Evolutionary conservation across 2,329 filamentous ascomycete genomes (phyloP).

Genomic region (Xylaria arbuscula): DNA sequence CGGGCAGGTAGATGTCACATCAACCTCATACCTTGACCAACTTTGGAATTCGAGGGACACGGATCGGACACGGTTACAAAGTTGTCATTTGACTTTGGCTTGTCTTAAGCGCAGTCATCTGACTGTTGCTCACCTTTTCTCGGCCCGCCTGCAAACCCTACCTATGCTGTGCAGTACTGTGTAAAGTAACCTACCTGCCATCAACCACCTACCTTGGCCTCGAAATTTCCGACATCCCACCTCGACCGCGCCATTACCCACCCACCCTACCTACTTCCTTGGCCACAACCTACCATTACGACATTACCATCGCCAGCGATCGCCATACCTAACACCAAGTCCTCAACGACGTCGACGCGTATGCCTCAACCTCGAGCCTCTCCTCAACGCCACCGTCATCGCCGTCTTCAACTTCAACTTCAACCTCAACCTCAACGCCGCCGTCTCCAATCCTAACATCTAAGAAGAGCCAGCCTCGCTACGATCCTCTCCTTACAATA

Average conservation of each 20-base stretch:
- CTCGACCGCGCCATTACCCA: constrained; percentile 21
- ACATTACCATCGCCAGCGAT: neutral
- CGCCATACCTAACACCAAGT: neutral
- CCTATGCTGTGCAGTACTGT: neutral
- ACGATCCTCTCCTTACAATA: neutral
- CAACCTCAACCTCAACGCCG: neutral
- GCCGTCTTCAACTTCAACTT: too few relatives aligned
- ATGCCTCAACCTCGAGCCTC: constrained; percentile 3
- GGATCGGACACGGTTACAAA: neutral
- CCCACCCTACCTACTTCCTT: neutral
- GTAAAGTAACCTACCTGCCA: neutral
- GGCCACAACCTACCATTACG: constrained; percentile 12
- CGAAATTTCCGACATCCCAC: constrained; percentile 18
- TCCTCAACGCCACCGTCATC: neutral
- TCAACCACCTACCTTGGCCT: constrained; percentile 2
- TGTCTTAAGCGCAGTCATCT: constrained; percentile 15
- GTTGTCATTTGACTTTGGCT: constrained; percentile 18
- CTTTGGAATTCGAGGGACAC: constrained; percentile 2
- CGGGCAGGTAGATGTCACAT: constrained; percentile 15
- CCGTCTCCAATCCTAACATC: neutral
- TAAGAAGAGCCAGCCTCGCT: neutral
- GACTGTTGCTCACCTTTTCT: constrained; percentile 3
- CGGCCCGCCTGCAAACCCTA: neutral
- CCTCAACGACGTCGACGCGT: constrained; percentile 15
- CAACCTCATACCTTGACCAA: constrained; percentile 26